Base-by-base conservation (phyloP, 1,284 basidiomycete genomes). In the Rhizopogon parksii region DNA sequence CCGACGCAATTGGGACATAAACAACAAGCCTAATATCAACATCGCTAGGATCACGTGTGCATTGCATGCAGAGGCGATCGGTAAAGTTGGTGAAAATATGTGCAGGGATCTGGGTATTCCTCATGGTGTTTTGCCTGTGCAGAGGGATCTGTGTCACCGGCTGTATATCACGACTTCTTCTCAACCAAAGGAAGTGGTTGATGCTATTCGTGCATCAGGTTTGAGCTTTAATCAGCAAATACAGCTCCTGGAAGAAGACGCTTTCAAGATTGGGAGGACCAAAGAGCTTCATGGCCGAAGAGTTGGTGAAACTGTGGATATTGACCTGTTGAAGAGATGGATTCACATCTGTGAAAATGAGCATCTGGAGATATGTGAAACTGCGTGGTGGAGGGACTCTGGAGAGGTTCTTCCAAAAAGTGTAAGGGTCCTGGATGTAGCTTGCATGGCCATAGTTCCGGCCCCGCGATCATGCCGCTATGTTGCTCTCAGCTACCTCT, bases 1-100 rank as follows among this genome's bases (percentile, higher is more conserved):
- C 24, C 52, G 42, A n/a, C 45, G 47, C 40, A 34, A 46, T 27
- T 60, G 61, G 59, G 45, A 40, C 35, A 53, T 63, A 4, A 51
- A 52, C 15, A 34, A 52, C 12, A 45, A 50, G 9, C 55, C 59
- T 11, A 17, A 47, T 19, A 15, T 51, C 2, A 49, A 58, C 9
- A 11, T 63, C 19, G 15, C 15, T 3, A 46, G 12, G 6, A 30
- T 48, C 36, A 19, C 40, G 3, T 51, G 49, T 19, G 50, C 46
- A 8, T 2, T 61, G 12, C 51, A 38, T 15, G 50, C 61, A 11
- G 3, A n/a, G n/a, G n/a, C n/a, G n/a, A n/a, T n/a, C n/a, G n/a
- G n/a, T n/a, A n/a, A n/a, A n/a, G n/a, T n/a, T n/a, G n/a, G n/a
- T n/a, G n/a, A n/a, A n/a, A n/a, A n/a, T n/a, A n/a, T n/a, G n/a